phyloP scores from a whole-genome alignment of 208 protist species.

The Naegleria gruberi region DNA sequence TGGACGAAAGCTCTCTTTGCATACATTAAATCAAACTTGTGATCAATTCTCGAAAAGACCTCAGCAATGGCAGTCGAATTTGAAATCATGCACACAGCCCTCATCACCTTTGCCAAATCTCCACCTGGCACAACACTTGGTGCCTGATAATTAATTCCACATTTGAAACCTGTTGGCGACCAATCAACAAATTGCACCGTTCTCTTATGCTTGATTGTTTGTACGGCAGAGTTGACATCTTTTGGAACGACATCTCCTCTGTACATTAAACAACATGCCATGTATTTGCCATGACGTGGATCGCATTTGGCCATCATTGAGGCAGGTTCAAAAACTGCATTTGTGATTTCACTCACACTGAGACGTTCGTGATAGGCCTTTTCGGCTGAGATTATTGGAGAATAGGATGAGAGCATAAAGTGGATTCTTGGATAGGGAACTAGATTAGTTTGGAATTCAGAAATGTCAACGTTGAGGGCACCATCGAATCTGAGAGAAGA shows the following conservation, averaged over 20 bases:
- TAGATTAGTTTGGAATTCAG: not conserved
- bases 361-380: conserved; percentile 76
- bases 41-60: conserved; percentile 79
- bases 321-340: conserved; percentile 79
- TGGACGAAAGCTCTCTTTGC: conserved; percentile 51
- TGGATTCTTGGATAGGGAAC: conserved; percentile 66
- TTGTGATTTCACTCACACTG: conserved; percentile 83
- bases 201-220: conserved; percentile 85
- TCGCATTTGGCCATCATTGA: conserved; percentile 89
- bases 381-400: conserved; percentile 77
- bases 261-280: conserved; percentile 94
- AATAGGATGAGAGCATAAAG: conserved; percentile 86
- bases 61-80: conserved; percentile 83
- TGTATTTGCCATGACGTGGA: conserved; percentile 90
- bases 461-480: conserved; percentile 80
- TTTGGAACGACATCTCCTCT: conserved; percentile 93
- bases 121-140: conserved; percentile 84
- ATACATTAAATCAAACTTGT: conserved; percentile 93
- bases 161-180: conserved; percentile 82
- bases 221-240: conserved; percentile 84
- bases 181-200: conserved; percentile 89
- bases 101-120: conserved; percentile 74
- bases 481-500: conserved; percentile 90
- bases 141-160: conserved; percentile 80
- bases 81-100: conserved; percentile 69